Evolutionary conservation across 2,329 filamentous ascomycete species (phyloP), one percentile per base, ranked within the genome.

Genomic region (Fusarium falciforme): DNA sequence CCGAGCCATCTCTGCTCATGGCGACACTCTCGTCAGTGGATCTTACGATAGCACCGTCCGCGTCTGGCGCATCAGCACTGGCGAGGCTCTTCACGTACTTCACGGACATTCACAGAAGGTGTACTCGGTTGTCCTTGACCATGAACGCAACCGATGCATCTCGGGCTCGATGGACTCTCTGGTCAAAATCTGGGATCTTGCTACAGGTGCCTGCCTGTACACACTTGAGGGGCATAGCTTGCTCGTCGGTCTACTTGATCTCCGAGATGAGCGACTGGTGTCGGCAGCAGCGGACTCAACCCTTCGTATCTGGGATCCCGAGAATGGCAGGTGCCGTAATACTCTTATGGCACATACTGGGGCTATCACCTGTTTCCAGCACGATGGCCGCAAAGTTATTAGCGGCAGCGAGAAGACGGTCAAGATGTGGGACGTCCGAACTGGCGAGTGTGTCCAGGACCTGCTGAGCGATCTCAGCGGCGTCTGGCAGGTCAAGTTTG

Each of bases 401-500:
- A 97, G 94, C 44, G 96, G 96, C 64, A 98, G 94, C 68, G 96
- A 99, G 82, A 92, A 96, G 79, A 98, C 94, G 5, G 87, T 99
- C 73, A 99, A 99, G 87, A 97, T 99, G 94, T 99, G 96, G 96
- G 94, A 99, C 79, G 93, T 98, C 59, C 91, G 92, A 78, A 97
- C 93, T 2, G 96, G 96, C 58, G 93, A 98, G 78, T 98, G 95
- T 81, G 91, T 98, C 61, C 93, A 96, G 76, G 96, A 99, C 82
- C 89, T 99, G 47, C 87, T 99, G 79, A 98, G 94, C 16, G 95
- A 98, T 79, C 88, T 99, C 38, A 96, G 93, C 76, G 95, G 96
- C n/a, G 96, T 99, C 9, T 99, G 96, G 96, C 96, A 99, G 85
- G 96, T 99, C 79, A 96, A 96, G 79, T 99, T 99, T 84, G 95